Conservation (phyloP, 2,329 filamentous ascomycete species). For the Ceratocystis diversiconidia region DNA sequence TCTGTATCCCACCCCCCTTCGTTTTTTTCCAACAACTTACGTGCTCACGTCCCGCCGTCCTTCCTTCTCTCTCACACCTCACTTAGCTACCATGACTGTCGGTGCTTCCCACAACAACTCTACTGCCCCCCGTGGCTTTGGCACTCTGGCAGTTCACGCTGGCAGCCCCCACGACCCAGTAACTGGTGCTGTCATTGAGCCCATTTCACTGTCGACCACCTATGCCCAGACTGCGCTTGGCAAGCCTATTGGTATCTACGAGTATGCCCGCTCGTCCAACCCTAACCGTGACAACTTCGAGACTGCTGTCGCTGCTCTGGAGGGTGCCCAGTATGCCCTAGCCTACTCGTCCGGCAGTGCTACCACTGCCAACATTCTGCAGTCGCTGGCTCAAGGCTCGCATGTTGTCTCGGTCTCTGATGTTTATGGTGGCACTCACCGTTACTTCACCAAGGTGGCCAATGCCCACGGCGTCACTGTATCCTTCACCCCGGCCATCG, state of each 20-base stretch:
- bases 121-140: conserved; percentile 67
- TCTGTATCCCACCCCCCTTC: background rate
- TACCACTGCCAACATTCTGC: conserved; percentile 82
- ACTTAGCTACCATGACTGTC: conserved; percentile 10
- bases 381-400: conserved; percentile 77
- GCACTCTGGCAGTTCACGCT: conserved; percentile 87
- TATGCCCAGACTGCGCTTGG: conserved; percentile 86
- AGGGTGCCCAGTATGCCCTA: conserved; percentile 82
- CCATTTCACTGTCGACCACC: conserved; percentile 91
- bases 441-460: conserved; percentile 97
- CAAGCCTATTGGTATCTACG: conserved; percentile 73
- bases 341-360: conserved; percentile 91
- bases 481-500: conserved; percentile 86
- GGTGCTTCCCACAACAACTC: conserved; percentile 24
- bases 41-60: background rate
- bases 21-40: background rate
- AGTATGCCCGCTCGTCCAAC: conserved; percentile 88
- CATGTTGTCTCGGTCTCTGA: conserved; percentile 95
- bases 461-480: conserved; percentile 87
- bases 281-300: conserved; percentile 95
- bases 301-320: conserved; percentile 74
- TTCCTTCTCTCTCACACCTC: background rate
- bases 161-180: conserved; percentile 78
- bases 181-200: conserved; percentile 89
- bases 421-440: conserved; percentile 93